Conservation (phyloP, 768 basidiomycete genomes). For the Boletus bicolor region DNA sequence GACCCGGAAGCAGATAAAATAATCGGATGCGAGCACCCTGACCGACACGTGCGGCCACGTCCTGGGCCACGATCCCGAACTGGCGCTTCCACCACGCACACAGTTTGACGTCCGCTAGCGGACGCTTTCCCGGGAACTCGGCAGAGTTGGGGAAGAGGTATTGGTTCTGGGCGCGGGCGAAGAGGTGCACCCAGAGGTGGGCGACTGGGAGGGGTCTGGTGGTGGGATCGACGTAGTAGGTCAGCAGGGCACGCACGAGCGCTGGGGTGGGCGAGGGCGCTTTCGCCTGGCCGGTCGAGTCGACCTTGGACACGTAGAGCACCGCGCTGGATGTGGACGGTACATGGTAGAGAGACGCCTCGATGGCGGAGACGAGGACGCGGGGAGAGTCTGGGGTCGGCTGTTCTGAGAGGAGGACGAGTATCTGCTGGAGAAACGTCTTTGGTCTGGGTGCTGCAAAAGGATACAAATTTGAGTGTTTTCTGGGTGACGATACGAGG, state of each 20-base stretch:
- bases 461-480: constrained; percentile 67
- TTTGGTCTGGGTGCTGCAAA: constrained; percentile 67
- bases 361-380: constrained; percentile 75
- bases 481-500: constrained; percentile 65
- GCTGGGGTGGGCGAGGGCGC: constrained; percentile 64
- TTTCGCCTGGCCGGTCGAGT: constrained; percentile 77
- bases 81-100: constrained; percentile 93
- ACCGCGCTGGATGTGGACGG: constrained; percentile 67
- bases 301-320: constrained; percentile 91
- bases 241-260: constrained; percentile 65
- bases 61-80: constrained; percentile 52
- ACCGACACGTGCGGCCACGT: constrained; percentile 27
- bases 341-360: constrained; percentile 71
- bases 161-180: constrained; percentile 86
- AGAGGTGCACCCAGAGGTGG: constrained; percentile 79
- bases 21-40: constrained; percentile 24
- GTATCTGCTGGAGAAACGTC: constrained; percentile 70
- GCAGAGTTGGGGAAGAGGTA: constrained; percentile 92
- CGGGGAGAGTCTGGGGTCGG: constrained; percentile 44
- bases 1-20: constrained; percentile 72
- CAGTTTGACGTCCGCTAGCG: constrained; percentile 72
- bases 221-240: constrained; percentile 58
- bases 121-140: constrained; percentile 64
- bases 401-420: constrained; percentile 73
- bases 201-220: constrained; percentile 57